Conservation (phyloP, 2,329 filamentous ascomycete species). For the Alternaria alternata region DNA sequence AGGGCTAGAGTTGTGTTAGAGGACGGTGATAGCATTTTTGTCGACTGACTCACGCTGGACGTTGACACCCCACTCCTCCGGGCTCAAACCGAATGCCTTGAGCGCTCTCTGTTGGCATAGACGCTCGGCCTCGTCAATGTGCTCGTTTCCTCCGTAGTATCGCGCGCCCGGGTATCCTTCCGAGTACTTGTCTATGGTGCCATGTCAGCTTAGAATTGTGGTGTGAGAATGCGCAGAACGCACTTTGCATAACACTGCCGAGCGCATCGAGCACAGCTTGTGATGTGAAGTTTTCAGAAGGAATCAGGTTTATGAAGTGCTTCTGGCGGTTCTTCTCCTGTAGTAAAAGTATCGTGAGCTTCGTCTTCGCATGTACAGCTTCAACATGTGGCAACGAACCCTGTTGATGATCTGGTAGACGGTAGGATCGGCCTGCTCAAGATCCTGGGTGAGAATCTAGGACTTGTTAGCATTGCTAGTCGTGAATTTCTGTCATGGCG, state of each 20-base stretch:
- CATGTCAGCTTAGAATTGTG: conserved; percentile 34
- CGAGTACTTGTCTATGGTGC: conserved; percentile 86
- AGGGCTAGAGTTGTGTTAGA: conserved; percentile 65
- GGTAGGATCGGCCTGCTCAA: conserved; percentile 84
- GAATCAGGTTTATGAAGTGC: conserved; percentile 99
- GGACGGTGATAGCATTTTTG: neutral
- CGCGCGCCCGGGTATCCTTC: conserved; percentile 97
- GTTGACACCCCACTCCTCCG: conserved; percentile 96
- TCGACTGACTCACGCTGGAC: conserved; percentile 73
- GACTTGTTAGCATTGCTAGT: conserved; percentile 17
- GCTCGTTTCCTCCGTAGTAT: conserved; percentile 99
- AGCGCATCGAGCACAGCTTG: conserved; percentile 97
- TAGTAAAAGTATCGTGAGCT: conserved; percentile 27
- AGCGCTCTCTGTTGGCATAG: conserved; percentile 95
- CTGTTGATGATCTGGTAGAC: conserved; percentile 92
- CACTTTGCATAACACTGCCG: conserved; percentile 64
- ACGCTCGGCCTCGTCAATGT: conserved; percentile 95
- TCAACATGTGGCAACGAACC: conserved; percentile 59
- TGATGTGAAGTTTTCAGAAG: conserved; percentile 99
- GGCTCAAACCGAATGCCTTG: conserved; percentile 85
- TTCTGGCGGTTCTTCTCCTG: conserved; percentile 96
- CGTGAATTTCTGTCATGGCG: neutral
- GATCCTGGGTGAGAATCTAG: conserved; percentile 79
- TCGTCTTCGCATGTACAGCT: conserved; percentile 15
- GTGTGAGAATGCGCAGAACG: conserved; percentile 67